Conservation (phyloP, 441 rosid species). For the Theobroma grandiflorum region DNA sequence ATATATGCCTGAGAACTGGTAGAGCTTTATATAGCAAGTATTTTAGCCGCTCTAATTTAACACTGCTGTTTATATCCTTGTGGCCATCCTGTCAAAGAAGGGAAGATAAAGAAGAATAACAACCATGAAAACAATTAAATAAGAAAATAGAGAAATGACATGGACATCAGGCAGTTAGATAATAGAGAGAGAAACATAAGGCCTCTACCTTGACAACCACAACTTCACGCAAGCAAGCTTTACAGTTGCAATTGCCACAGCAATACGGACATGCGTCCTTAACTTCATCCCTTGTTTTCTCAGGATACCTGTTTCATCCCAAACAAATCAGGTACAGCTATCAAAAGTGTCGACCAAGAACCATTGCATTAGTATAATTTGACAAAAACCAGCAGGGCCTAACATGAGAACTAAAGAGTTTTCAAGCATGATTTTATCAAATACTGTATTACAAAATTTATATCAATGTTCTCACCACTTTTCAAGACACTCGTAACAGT, state of each 20-base stretch:
- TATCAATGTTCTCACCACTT: constrained; percentile 38
- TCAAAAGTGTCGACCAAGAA: not conserved
- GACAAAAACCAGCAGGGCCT: not conserved
- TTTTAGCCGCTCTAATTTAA: constrained; percentile 45
- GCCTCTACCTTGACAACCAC: constrained; percentile 39
- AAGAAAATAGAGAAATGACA: not conserved
- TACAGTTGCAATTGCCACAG: constrained; percentile 51
- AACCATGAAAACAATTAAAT: not conserved
- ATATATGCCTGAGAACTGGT: constrained; percentile 56
- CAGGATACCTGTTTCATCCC: constrained; percentile 50
- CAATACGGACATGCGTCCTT: constrained; percentile 47
- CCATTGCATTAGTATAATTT: no score
- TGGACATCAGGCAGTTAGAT: constrained; percentile 1
- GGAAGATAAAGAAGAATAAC: not conserved
- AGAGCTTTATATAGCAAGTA: constrained; percentile 50
- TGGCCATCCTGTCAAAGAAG: constrained; percentile 35
- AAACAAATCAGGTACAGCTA: constrained; percentile 11
- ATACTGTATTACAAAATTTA: constrained; percentile 22
- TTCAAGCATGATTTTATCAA: constrained; percentile 10
- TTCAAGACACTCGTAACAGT: constrained; percentile 46
- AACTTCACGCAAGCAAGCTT: constrained; percentile 52
- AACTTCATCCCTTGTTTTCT: constrained; percentile 42
- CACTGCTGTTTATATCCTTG: constrained; percentile 33
- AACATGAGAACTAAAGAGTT: not conserved
- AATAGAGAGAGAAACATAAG: not conserved